These are phyloP conservation scores for Trametes cubensis DNA, from an alignment of 768 basidiomycete species.

Conservation along the genomic window DNA sequence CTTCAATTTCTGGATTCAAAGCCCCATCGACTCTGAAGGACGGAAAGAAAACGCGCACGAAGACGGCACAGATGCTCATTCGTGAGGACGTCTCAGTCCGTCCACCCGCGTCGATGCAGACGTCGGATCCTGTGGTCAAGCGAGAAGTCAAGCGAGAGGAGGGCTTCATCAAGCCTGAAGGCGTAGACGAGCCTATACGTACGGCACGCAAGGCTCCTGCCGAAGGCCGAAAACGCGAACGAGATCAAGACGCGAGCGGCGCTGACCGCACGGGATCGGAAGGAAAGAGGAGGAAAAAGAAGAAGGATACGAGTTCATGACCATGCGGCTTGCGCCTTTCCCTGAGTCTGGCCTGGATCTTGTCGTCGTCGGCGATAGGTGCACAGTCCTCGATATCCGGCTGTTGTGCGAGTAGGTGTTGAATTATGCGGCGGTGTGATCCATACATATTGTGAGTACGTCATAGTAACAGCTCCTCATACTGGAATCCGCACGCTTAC, in stretches of 20 bases:
- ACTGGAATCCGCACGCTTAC: background rate
- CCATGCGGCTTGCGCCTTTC: no score
- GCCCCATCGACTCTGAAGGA: slow-evolving; percentile 22
- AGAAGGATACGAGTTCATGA: slow-evolving; percentile 12
- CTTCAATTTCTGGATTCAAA: slow-evolving; percentile 33
- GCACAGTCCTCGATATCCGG: no score
- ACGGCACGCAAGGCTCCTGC: background rate
- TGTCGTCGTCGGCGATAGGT: background rate
- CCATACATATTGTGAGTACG: slow-evolving; percentile 3
- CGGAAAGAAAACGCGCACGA: slow-evolving; percentile 23
- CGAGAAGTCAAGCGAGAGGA: background rate
- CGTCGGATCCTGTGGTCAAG: background rate
- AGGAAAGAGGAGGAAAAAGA: slow-evolving; percentile 28
- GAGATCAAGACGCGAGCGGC: slow-evolving; percentile 5
- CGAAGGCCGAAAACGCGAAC: slow-evolving; percentile 20
- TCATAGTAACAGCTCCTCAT: background rate
- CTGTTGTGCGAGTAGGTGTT: background rate
- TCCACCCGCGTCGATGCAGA: slow-evolving; percentile 11
- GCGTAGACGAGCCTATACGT: slow-evolving; percentile 49
- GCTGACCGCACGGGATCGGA: slow-evolving; percentile 11
- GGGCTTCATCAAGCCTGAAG: slow-evolving; percentile 57
- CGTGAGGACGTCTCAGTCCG: slow-evolving; percentile 25
- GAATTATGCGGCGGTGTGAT: background rate
- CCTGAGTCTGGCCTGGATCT: no score
- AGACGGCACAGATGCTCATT: slow-evolving; percentile 31